Conservation (phyloP, 2,329 filamentous ascomycete genomes). For the Thelonectria olida region DNA sequence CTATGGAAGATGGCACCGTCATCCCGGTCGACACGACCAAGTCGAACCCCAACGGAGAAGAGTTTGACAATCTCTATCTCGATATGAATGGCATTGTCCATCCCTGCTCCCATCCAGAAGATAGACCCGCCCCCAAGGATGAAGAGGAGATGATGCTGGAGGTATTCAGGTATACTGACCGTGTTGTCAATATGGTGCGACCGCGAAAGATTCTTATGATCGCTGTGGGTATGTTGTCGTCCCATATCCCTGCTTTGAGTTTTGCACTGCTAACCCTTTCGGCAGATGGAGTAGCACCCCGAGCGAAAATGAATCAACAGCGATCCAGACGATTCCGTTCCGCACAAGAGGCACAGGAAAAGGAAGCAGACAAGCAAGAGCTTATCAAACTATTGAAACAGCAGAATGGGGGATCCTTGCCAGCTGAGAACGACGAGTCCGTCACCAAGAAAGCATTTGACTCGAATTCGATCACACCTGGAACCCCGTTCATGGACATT, state of each 20-base stretch:
- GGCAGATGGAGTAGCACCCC: conserved; percentile 91
- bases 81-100: conserved; percentile 99
- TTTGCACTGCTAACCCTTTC: conserved; percentile 38
- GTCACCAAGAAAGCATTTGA: conserved; percentile 92
- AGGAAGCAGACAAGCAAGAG: conserved; percentile 90
- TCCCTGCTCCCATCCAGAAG: conserved; percentile 97
- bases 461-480: conserved; percentile 86
- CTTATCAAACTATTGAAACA: conserved; percentile 85
- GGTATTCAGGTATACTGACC: conserved; percentile 98
- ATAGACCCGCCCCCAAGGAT: conserved; percentile 86
- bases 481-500: conserved; percentile 98
- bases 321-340: conserved; percentile 94
- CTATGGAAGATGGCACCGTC: conserved; percentile 80
- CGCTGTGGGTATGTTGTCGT: conserved; percentile 77
- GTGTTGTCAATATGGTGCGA: conserved; percentile 98
- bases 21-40: conserved; percentile 86
- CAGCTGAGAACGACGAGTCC: conserved; percentile 68
- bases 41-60: conserved; percentile 95
- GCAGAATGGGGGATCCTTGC: conserved; percentile 73
- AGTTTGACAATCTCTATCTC: conserved; percentile 96
- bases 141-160: conserved; percentile 99
- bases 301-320: conserved; percentile 99
- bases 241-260: neutral
- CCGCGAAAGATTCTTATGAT: conserved; percentile 97
- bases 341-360: conserved; percentile 92